These are phyloP conservation scores for Tolypocladium pustulatum DNA, from an alignment of 2,329 filamentous ascomycete genomes.

Conservation along the genomic window DNA sequence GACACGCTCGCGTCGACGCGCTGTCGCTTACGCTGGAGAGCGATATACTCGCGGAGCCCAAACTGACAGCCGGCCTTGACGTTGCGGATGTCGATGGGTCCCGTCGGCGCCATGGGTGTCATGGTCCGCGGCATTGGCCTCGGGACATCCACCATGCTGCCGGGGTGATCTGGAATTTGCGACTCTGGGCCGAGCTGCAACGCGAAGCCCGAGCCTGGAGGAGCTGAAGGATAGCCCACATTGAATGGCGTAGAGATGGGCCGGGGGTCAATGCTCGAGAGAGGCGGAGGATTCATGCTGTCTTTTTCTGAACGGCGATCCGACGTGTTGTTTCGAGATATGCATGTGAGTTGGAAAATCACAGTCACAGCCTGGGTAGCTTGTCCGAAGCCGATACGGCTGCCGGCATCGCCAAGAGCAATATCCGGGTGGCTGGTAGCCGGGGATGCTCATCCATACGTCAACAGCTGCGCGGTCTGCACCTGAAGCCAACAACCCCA, in stretches of 20 bases:
- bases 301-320: background rate
- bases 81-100: conserved; percentile 15
- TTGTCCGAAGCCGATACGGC: background rate
- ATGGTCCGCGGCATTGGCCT: conserved; percentile 5
- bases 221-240: conserved; percentile 7
- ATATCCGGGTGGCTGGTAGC: background rate
- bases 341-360: background rate
- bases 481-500: background rate
- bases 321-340: background rate
- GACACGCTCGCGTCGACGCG: conserved; percentile 16
- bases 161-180: conserved; percentile 12
- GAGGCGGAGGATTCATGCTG: background rate
- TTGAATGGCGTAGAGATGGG: conserved; percentile 12
- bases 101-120: conserved; percentile 10
- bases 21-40: conserved; percentile 19
- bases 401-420: background rate
- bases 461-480: background rate
- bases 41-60: conserved; percentile 24
- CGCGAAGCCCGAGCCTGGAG: conserved; percentile 7
- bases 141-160: conserved; percentile 8
- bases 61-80: conserved; percentile 23
- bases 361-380: background rate
- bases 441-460: background rate
- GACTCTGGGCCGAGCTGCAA: conserved; percentile 9
- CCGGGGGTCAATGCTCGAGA: background rate